These are phyloP conservation scores for Claviceps pusilla DNA, from an alignment of 2,329 filamentous ascomycete genomes.

Conservation along the genomic window DNA sequence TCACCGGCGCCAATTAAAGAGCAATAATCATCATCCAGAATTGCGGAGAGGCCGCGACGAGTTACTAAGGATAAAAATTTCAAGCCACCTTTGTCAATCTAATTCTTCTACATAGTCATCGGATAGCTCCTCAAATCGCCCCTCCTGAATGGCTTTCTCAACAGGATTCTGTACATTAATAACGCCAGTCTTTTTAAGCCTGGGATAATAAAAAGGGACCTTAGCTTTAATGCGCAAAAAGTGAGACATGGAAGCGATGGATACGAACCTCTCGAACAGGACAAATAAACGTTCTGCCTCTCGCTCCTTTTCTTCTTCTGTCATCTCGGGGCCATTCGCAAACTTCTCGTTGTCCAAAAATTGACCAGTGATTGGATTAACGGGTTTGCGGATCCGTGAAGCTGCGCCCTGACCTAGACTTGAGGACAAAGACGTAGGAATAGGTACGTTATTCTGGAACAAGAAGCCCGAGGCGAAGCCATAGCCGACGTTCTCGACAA, in stretches of 20 bases:
- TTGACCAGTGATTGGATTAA: slow-evolving; percentile 85
- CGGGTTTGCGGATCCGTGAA: slow-evolving; percentile 21
- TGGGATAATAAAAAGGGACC: slow-evolving; percentile 9
- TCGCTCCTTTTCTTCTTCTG: slow-evolving; percentile 75
- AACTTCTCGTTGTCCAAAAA: slow-evolving; percentile 52
- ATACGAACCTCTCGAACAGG: slow-evolving; percentile 60
- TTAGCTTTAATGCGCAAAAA: background rate
- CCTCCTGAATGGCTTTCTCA: slow-evolving; percentile 51
- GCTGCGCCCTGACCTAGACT: slow-evolving; percentile 17
- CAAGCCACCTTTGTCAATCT: slow-evolving; percentile 15
- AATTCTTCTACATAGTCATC: slow-evolving; percentile 35
- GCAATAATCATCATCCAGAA: background rate
- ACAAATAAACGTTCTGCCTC: slow-evolving; percentile 86
- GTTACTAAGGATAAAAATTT: background rate
- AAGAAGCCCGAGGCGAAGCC: slow-evolving; percentile 86
- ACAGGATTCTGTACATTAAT: slow-evolving; percentile 70
- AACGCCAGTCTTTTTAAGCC: slow-evolving; percentile 58
- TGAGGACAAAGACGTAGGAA: slow-evolving; percentile 53
- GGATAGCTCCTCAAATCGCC: slow-evolving; percentile 53
- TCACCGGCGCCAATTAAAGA: background rate
- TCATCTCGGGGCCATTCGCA: slow-evolving; percentile 57
- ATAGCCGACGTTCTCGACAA: slow-evolving; percentile 86
- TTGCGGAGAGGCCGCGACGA: background rate
- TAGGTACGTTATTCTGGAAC: slow-evolving; percentile 64
- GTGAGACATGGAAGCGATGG: slow-evolving; percentile 7